Evolutionary conservation across 345 rosid genomes (phyloP).

Genomic region (Geranium rotundifolium): DNA sequence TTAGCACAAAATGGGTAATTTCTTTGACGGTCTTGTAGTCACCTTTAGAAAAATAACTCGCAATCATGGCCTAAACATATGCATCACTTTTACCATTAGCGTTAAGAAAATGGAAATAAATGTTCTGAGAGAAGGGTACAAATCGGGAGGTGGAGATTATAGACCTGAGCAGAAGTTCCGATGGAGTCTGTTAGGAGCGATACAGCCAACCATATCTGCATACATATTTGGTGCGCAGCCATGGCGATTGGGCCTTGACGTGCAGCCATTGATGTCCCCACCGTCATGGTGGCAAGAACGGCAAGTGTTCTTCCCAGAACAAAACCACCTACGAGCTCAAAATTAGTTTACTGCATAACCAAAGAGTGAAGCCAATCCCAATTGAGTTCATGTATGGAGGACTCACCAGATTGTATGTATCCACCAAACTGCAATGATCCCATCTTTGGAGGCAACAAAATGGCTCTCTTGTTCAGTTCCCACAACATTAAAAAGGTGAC

Average conservation of each 20-base stretch:
- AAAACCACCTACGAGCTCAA: conserved; percentile 57
- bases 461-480: conserved; percentile 60
- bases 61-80: conserved; percentile 59
- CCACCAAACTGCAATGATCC: conserved; percentile 64
- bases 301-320: conserved; percentile 88
- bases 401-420: conserved; percentile 81
- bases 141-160: not conserved
- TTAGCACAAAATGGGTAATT: conserved; percentile 60
- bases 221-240: conserved; percentile 99
- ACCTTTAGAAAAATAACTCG: conserved; percentile 60
- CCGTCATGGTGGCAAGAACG: conserved; percentile 63
- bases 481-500: conserved; percentile 58
- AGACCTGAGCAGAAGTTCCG: conserved; percentile 87
- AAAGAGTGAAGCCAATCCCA: not conserved
- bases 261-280: conserved; percentile 92
- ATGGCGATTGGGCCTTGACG: conserved; percentile 78
- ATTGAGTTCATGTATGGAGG: not conserved
- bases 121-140: no score
- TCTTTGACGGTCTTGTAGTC: conserved; percentile 60
- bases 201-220: conserved; percentile 97
- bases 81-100: conserved; percentile 7
- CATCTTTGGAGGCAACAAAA: conserved; percentile 72
- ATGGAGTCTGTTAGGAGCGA: conserved; percentile 88
- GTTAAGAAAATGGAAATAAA: not conserved
- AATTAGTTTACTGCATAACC: not conserved